A percentile compares a stretch with the other conserved stretches of the same genome.
Conservation (phyloP, 768 basidiomycete species). For the Neoboletus magnificus region DNA sequence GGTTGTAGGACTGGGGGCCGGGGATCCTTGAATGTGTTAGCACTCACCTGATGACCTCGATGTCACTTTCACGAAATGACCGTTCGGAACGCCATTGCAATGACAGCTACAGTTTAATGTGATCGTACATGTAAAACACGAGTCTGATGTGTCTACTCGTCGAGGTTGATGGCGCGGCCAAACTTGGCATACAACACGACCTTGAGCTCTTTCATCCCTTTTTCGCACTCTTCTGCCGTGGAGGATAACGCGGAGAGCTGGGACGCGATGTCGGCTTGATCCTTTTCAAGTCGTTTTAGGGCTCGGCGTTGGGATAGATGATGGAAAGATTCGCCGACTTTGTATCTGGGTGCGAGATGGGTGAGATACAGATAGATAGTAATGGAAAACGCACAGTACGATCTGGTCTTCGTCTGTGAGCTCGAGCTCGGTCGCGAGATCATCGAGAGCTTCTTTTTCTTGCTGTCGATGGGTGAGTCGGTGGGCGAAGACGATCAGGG, state of each 20-base stretch:
- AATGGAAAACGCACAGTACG: slow-evolving; percentile 55
- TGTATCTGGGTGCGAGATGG: slow-evolving; percentile 74
- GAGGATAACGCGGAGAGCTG: slow-evolving; percentile 50
- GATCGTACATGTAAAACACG: slow-evolving; percentile 1
- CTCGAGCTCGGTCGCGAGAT: slow-evolving; percentile 83
- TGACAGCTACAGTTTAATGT: background rate
- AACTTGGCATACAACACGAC: slow-evolving; percentile 85
- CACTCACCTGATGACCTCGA: background rate
- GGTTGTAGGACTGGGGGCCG: slow-evolving; percentile 12
- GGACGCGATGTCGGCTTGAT: slow-evolving; percentile 56
- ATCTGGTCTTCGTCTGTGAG: slow-evolving; percentile 81
- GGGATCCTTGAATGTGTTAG: background rate
- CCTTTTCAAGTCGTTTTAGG: slow-evolving; percentile 64
- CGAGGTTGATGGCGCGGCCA: slow-evolving; percentile 88
- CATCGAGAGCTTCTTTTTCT: slow-evolving; percentile 93
- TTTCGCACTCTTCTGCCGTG: slow-evolving; percentile 63
- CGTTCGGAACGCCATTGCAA: background rate
- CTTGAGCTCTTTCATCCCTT: slow-evolving; percentile 78
- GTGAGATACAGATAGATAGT: slow-evolving; percentile 47
- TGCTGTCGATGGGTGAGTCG: slow-evolving; percentile 46
- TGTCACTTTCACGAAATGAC: background rate
- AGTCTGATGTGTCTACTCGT: slow-evolving; percentile 46
- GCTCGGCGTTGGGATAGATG: slow-evolving; percentile 72
- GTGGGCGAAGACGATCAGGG: too few species aligned
- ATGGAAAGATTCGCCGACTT: slow-evolving; percentile 85